These are phyloP conservation scores for Tricholoma furcatifolium DNA, from an alignment of 768 basidiomycete species.

Conservation along the genomic window DNA sequence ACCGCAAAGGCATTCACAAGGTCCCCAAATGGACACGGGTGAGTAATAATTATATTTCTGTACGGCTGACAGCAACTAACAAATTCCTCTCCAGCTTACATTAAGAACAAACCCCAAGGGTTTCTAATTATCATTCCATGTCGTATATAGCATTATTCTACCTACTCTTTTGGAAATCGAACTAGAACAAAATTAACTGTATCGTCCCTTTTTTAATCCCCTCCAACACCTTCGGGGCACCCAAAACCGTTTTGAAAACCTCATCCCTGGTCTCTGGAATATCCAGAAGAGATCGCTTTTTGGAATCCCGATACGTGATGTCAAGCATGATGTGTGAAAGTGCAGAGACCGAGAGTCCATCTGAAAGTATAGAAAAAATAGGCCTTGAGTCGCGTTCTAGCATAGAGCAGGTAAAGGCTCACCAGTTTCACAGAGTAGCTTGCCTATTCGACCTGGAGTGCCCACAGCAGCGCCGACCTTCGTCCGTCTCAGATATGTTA, in stretches of 20 bases:
- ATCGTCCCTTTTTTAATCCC: constrained; percentile 71
- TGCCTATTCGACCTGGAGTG: constrained; percentile 89
- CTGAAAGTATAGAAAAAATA: constrained; percentile 35
- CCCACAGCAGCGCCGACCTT: constrained; percentile 88
- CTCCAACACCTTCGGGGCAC: constrained; percentile 55
- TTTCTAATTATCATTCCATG: constrained; percentile 52
- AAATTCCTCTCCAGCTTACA: constrained; percentile 57
- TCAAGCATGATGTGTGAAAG: constrained; percentile 87
- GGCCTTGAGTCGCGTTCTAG: background rate
- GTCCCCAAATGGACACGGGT: constrained; percentile 98
- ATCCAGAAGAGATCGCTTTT: constrained; percentile 73
- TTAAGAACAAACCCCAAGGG: constrained; percentile 87
- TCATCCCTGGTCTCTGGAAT: constrained; percentile 85
- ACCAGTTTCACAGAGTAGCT: constrained; percentile 76
- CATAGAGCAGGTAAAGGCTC: constrained; percentile 16
- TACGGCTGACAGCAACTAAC: background rate
- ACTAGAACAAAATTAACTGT: constrained; percentile 77
- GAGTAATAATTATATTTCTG: constrained; percentile 25
- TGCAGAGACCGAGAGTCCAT: constrained; percentile 68
- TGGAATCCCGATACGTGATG: constrained; percentile 67
- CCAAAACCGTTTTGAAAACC: constrained; percentile 73
- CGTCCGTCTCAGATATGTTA: constrained; percentile 79
- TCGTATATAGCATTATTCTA: constrained; percentile 12
- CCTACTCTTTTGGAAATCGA: background rate
- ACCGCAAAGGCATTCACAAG: constrained; percentile 94